Conservation (phyloP, 2,329 filamentous ascomycete genomes). For the Cucurbitaria berberidis region DNA sequence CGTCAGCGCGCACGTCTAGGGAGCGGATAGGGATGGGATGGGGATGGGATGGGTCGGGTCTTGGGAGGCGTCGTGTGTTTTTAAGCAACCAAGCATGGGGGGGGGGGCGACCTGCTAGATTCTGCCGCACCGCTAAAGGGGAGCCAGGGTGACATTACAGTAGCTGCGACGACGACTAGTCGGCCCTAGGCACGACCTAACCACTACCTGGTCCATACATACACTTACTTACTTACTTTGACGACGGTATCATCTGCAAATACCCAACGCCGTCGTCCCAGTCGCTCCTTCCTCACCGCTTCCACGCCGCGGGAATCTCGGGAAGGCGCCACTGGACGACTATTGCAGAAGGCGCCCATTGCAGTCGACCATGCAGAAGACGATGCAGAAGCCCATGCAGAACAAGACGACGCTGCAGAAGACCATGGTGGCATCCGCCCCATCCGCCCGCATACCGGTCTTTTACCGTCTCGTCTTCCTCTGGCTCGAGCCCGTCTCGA, state of each 20-base stretch:
- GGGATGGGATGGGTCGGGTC: not conserved
- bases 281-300: not conserved
- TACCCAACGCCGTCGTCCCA: too few relatives aligned
- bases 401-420: not conserved
- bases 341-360: too few relatives aligned
- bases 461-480: conserved; percentile 77
- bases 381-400: too few relatives aligned
- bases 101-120: conserved; percentile 1
- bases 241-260: too few relatives aligned
- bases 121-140: conserved; percentile 5
- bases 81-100: not conserved
- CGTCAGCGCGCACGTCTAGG: not conserved
- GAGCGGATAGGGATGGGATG: conserved; percentile 1
- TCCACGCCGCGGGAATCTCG: not conserved
- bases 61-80: conserved; percentile 4
- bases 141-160: conserved; percentile 1
- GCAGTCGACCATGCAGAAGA: conserved; percentile 1
- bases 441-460: conserved; percentile 59
- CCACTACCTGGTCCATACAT: too few relatives aligned
- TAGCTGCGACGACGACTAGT: conserved; percentile 4
- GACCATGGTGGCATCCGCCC: conserved; percentile 28
- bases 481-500: conserved; percentile 68
- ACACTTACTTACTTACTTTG: too few relatives aligned
- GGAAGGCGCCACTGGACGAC: too few relatives aligned
- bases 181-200: too few relatives aligned